Conservation (phyloP, 1,284 basidiomycete species). For the Singerocomus inundabilis region DNA sequence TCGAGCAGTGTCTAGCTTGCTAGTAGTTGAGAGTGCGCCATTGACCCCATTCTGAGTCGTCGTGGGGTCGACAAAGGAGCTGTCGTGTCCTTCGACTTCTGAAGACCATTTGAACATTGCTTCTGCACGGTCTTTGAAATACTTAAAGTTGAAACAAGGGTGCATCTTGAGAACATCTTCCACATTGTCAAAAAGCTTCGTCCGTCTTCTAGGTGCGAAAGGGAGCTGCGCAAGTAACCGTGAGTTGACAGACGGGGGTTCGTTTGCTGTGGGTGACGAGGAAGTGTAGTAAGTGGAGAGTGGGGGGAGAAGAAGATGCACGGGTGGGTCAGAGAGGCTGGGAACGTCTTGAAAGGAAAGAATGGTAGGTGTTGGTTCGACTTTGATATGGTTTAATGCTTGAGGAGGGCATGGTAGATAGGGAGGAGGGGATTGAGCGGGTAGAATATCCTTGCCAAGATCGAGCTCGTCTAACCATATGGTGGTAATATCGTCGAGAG, state of each 20-base stretch:
- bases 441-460: constrained; percentile 29
- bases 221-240: constrained; percentile 42
- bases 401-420: constrained; percentile 14
- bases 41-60: constrained; percentile 7
- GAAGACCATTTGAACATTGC: constrained; percentile 44
- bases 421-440: constrained; percentile 17
- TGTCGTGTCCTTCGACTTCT: constrained; percentile 23
- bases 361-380: constrained; percentile 42
- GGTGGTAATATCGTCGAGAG: constrained; percentile 53
- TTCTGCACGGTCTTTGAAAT: constrained; percentile 46
- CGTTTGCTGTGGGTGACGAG: constrained; percentile 22
- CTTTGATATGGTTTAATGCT: constrained; percentile 39
- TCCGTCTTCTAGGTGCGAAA: constrained; percentile 36
- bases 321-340: constrained; percentile 22
- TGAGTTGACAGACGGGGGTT: constrained; percentile 39
- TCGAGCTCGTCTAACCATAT: constrained; percentile 59
- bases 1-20: constrained; percentile 31
- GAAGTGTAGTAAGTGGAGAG: constrained; percentile 23
- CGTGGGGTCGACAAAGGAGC: constrained; percentile 7
- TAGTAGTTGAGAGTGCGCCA: background rate
- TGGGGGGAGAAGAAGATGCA: constrained; percentile 28
- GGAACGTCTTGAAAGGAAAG: constrained; percentile 25
- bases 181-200: constrained; percentile 40
- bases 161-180: constrained; percentile 47
- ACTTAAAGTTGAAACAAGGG: constrained; percentile 51